These are phyloP conservation scores for Juglanconis oblonga DNA, from an alignment of 2,329 filamentous ascomycete species.

Conservation along the genomic window DNA sequence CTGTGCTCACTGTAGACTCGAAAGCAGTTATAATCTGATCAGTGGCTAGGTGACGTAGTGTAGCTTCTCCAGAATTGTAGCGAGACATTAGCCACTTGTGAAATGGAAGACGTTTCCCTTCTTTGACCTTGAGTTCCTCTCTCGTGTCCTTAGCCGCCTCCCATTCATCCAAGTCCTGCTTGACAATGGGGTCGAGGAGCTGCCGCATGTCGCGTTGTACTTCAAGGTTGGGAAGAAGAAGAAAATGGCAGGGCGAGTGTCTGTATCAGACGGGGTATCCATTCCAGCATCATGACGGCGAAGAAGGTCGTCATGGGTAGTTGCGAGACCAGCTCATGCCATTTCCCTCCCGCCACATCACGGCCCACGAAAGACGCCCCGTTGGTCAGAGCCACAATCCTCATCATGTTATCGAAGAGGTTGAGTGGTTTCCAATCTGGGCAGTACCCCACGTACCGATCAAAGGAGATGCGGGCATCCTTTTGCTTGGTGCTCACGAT, in stretches of 20 bases:
- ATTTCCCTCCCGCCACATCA: neutral
- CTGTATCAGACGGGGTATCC: neutral
- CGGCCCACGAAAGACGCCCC: neutral
- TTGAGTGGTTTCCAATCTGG: neutral
- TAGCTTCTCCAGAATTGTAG: neutral
- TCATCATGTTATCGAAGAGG: neutral
- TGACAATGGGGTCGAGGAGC: neutral
- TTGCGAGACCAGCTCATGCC: neutral
- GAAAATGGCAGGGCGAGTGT: neutral
- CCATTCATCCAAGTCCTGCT: neutral
- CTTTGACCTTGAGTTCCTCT: neutral
- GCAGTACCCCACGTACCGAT: neutral
- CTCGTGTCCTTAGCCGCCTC: neutral
- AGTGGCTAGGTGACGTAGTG: constrained; percentile 1
- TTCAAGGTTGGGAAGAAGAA: neutral
- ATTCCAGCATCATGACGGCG: neutral
- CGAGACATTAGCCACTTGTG: neutral
- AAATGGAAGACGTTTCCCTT: neutral
- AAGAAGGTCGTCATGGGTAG: neutral
- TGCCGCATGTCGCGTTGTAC: neutral
- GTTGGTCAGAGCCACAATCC: neutral
- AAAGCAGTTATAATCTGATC: constrained; percentile 14
- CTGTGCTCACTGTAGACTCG: constrained; percentile 14
- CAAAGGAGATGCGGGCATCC: neutral
- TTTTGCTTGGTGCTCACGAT: neutral